A percentile compares a stretch with the other conserved stretches of the same genome.
Conservation (phyloP, 2,329 filamentous ascomycete genomes). For the Pseudogymnoascus sp. region DNA sequence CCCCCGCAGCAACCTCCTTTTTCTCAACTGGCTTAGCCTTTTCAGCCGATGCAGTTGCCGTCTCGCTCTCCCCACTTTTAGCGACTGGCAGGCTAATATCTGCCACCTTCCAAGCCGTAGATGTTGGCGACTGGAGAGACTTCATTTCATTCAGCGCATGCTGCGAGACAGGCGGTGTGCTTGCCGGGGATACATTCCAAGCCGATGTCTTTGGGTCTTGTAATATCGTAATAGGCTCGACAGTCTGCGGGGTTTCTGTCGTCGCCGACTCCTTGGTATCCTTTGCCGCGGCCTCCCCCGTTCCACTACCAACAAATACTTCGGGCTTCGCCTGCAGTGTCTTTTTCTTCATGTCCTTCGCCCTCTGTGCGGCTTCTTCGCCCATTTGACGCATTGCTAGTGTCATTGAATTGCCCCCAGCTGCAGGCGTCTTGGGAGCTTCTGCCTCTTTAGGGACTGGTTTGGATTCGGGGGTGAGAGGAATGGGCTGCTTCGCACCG, state of each 20-base stretch:
- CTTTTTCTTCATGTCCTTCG: constrained; percentile 49
- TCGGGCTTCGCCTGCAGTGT: not conserved
- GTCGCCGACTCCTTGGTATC: not conserved
- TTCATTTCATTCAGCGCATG: not conserved
- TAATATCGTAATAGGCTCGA: not conserved
- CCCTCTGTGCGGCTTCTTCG: constrained; percentile 59
- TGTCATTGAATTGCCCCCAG: constrained; percentile 26
- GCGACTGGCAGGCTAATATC: not conserved
- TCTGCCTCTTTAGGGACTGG: constrained; percentile 18
- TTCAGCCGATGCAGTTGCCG: not conserved
- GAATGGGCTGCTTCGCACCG: constrained; percentile 2
- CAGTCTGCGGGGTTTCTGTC: not conserved
- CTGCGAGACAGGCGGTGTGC: not conserved
- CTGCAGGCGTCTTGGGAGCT: constrained; percentile 16
- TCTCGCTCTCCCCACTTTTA: not conserved
- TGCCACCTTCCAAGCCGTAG: constrained; percentile 25
- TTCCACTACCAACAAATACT: constrained; percentile 12
- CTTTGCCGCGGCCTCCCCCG: constrained; percentile 18
- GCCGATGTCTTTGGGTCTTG: constrained; percentile 3
- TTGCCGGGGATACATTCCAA: not conserved
- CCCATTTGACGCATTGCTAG: constrained; percentile 49
- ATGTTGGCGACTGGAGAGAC: constrained; percentile 24
- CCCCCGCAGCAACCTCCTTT: constrained; percentile 24
- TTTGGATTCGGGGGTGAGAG: constrained; percentile 19
- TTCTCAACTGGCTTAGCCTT: constrained; percentile 26